phyloP scores from a whole-genome alignment of 257 asterid species.

The Rubia yunnanensis region DNA sequence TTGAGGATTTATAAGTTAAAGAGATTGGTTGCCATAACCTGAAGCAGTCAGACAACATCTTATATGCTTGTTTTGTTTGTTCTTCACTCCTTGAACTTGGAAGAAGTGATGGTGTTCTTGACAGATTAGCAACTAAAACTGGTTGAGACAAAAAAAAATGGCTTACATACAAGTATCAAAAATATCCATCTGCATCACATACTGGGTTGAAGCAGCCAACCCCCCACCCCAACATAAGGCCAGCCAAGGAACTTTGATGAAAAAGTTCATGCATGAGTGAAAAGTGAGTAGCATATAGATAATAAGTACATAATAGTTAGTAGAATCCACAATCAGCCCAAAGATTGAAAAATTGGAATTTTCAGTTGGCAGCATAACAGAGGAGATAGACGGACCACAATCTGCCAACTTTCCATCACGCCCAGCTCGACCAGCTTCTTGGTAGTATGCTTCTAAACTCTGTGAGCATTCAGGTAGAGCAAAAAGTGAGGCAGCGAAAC shows the following conservation, averaged over 20 bases:
- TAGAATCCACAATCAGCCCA: neutral
- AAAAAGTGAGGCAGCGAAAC: neutral
- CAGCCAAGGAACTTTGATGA: neutral
- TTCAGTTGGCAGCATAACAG: slow-evolving; percentile 1
- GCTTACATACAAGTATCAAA: neutral
- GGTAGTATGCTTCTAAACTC: slow-evolving; percentile 85
- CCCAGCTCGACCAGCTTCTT: slow-evolving; percentile 93
- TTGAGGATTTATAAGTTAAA: slow-evolving; percentile 9
- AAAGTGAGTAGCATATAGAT: neutral
- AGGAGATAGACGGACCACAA: slow-evolving; percentile 39
- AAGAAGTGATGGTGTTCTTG: slow-evolving; percentile 53
- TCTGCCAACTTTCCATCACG: slow-evolving; percentile 74
- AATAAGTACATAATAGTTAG: neutral
- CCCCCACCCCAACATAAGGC: neutral
- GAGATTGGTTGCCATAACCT: slow-evolving; percentile 28
- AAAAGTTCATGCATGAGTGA: neutral
- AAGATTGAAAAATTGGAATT: neutral
- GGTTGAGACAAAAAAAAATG: slow-evolving; percentile 21
- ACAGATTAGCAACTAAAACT: slow-evolving; percentile 64
- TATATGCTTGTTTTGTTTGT: slow-evolving; percentile 59
- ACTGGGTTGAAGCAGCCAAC: neutral
- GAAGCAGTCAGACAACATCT: slow-evolving; percentile 73
- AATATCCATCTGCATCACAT: neutral
- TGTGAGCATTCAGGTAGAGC: slow-evolving; percentile 18
- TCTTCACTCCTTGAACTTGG: slow-evolving; percentile 70